Percentiles rank a stretch among this genome's conserved stretches.
phyloP scores from a whole-genome alignment of 2,329 filamentous ascomycete species.

The Macroventuria anomochaeta region DNA sequence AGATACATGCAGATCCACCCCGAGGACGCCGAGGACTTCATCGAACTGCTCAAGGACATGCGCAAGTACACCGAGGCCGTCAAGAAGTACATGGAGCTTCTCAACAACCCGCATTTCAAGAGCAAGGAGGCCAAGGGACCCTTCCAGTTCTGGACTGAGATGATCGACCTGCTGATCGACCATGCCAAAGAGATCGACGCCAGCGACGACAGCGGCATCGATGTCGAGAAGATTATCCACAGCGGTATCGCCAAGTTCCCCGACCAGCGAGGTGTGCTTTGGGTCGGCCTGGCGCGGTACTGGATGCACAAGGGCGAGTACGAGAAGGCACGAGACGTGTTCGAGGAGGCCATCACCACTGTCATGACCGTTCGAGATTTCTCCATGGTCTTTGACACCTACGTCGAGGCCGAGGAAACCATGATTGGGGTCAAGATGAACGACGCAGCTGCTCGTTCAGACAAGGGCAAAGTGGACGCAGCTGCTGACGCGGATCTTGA shows the following conservation, averaged over 20 bases:
- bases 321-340: slow-evolving; percentile 88
- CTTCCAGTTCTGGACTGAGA: slow-evolving; percentile 96
- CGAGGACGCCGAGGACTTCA: slow-evolving; percentile 93
- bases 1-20: slow-evolving; percentile 97
- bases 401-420: slow-evolving; percentile 95
- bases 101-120: slow-evolving; percentile 88
- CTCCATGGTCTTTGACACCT: slow-evolving; percentile 93
- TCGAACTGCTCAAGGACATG: slow-evolving; percentile 82
- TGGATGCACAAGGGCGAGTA: slow-evolving; percentile 95
- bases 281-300: slow-evolving; percentile 93
- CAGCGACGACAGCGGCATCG: slow-evolving; percentile 79
- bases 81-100: slow-evolving; percentile 85
- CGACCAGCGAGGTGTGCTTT: slow-evolving; percentile 92
- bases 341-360: slow-evolving; percentile 94
- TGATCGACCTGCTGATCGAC: slow-evolving; percentile 92
- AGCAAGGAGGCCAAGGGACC: slow-evolving; percentile 95
- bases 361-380: slow-evolving; percentile 99
- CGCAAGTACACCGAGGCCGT: slow-evolving; percentile 90
- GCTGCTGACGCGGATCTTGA: slow-evolving; percentile 93
- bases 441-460: slow-evolving; percentile 77
- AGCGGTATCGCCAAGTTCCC: slow-evolving; percentile 90
- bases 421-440: slow-evolving; percentile 93
- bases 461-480: slow-evolving; percentile 77
- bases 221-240: slow-evolving; percentile 89
- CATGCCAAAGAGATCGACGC: slow-evolving; percentile 87